A percentile compares a stretch with the other conserved stretches of the same genome.
phyloP scores from a whole-genome alignment of 371 early-diverging fungal genomes.

The Nematocida major region DNA sequence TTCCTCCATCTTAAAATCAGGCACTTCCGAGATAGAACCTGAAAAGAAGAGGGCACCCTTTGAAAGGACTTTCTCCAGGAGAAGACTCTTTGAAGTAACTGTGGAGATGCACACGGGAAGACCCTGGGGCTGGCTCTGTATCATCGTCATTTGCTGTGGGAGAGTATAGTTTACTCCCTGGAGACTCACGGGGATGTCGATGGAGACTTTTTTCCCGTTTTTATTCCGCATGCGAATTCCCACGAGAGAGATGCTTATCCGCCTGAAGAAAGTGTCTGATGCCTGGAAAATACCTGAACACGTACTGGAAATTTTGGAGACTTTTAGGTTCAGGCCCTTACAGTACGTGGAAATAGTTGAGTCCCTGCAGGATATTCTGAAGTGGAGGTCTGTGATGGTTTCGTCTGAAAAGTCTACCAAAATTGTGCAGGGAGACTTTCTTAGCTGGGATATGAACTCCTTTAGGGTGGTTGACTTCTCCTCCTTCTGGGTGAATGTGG shows the following conservation, averaged over 20 bases:
- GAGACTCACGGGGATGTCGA: background rate
- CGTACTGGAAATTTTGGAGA: background rate
- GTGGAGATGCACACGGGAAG: background rate
- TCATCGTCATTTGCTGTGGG: conserved; percentile 9
- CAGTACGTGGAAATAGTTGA: background rate
- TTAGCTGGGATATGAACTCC: conserved; percentile 5
- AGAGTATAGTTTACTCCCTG: background rate
- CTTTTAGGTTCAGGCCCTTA: background rate
- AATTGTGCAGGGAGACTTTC: conserved; percentile 14
- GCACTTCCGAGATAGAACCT: background rate
- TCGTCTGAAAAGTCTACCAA: background rate
- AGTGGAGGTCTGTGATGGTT: background rate
- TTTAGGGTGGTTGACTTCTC: background rate
- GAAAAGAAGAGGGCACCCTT: background rate
- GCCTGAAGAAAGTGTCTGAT: conserved; percentile 1
- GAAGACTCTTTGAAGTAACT: background rate
- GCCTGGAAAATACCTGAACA: background rate
- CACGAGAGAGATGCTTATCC: background rate
- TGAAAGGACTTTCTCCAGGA: conserved; percentile 21
- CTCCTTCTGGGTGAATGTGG: conserved; percentile 22
- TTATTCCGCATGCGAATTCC: conserved; percentile 32
- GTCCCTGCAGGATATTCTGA: background rate
- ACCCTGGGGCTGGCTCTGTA: background rate
- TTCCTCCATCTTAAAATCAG: background rate
- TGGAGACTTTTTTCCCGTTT: conserved; percentile 20